Conservation (phyloP, 1,284 basidiomycete genomes). For the Ganoderma leucocontextum region DNA sequence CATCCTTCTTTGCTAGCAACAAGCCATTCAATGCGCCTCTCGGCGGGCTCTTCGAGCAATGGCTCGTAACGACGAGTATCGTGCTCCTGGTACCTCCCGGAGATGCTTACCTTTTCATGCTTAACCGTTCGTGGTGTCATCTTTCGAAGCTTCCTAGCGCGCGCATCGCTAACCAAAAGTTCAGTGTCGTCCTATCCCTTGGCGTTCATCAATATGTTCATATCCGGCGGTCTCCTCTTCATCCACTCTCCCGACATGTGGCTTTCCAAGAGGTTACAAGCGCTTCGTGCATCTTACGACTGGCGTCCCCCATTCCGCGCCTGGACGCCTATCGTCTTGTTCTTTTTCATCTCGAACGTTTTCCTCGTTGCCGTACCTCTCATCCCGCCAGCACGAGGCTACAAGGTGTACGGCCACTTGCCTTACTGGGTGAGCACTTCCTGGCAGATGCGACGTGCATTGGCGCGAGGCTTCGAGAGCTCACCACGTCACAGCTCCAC, state of each 20-base stretch:
- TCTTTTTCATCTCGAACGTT: constrained; percentile 70
- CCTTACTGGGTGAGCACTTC: constrained; percentile 68
- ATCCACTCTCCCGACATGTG: constrained; percentile 53
- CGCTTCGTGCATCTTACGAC: constrained; percentile 43
- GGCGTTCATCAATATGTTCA: constrained; percentile 63
- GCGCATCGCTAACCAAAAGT: background rate
- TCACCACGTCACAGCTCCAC: constrained; percentile 54
- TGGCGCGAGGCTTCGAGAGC: background rate
- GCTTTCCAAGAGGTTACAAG: constrained; percentile 18
- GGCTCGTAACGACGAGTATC: constrained; percentile 58
- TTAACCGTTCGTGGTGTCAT: constrained; percentile 59
- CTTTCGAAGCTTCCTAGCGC: background rate
- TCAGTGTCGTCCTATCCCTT: constrained; percentile 63
- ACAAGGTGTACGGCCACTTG: constrained; percentile 60
- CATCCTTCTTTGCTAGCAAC: constrained; percentile 69
- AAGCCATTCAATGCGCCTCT: constrained; percentile 70
- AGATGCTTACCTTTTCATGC: constrained; percentile 73
- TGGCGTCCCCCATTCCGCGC: constrained; percentile 74
- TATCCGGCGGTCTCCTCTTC: constrained; percentile 66
- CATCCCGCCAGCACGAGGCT: constrained; percentile 61
- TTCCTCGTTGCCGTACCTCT: constrained; percentile 67
- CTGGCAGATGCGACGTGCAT: background rate
- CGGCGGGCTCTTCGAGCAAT: constrained; percentile 64
- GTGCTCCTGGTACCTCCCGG: constrained; percentile 64
- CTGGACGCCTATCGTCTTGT: constrained; percentile 52